A percentile compares a stretch with the other conserved stretches of the same genome.
phyloP scores from a whole-genome alignment of 2,329 filamentous ascomycete species.

The Sporothrix humicola region DNA sequence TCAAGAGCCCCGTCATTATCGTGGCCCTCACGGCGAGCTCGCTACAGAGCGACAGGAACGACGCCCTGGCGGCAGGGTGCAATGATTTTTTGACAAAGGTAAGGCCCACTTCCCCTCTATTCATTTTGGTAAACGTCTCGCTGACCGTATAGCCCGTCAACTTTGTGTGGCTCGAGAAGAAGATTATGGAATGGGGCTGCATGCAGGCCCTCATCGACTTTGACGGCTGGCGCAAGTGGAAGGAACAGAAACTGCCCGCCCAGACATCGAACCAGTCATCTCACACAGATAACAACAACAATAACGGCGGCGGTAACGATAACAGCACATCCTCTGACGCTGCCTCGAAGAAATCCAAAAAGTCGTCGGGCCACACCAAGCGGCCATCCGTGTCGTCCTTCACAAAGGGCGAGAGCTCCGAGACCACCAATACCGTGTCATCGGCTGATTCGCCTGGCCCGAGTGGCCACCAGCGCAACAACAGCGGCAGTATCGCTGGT shows the following conservation, averaged over 20 bases:
- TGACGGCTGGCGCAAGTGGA: constrained; percentile 98
- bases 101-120: constrained; percentile 38
- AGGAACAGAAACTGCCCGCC: constrained; percentile 65
- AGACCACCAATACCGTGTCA: constrained; percentile 27
- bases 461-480: neutral
- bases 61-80: constrained; percentile 91
- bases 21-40: constrained; percentile 94
- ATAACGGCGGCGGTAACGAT: neutral
- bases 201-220: constrained; percentile 99
- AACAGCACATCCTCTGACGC: constrained; percentile 10
- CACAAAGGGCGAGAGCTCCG: constrained; percentile 27
- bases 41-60: constrained; percentile 91
- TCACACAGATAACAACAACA: neutral
- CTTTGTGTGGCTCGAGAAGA: constrained; percentile 95
- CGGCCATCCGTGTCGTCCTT: constrained; percentile 20
- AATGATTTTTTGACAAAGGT: constrained; percentile 99
- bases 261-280: neutral
- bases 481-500: neutral
- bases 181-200: constrained; percentile 99
- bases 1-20: constrained; percentile 97
- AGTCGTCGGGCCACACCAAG: constrained; percentile 25
- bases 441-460: constrained; percentile 4
- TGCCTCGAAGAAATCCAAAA: constrained; percentile 12
- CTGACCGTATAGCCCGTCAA: constrained; percentile 75
- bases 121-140: neutral